Evolutionary conservation across 192 early-diverging fungal species (phyloP), one percentile per base, ranked within the genome.

Genomic region (Backusella mclennaniae): DNA sequence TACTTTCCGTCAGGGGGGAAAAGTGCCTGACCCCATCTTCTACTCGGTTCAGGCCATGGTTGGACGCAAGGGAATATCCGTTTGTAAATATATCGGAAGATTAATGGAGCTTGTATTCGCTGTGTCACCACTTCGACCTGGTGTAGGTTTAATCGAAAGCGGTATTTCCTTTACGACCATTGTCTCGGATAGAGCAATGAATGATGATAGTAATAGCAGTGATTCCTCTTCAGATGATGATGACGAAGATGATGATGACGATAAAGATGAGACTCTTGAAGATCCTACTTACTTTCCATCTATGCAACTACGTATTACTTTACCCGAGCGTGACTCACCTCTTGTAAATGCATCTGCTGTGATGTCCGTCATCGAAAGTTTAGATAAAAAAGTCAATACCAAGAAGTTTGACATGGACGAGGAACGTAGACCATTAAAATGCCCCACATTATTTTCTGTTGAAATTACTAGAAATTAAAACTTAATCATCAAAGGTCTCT

Each of bases 61-160:
- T 0, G 88, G 86, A 12, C 59, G 76, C 35, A 83, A 85, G 29
- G 79, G 49, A 5, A 71, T 76, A 19, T 69, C 74, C 2, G 74
- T 85, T 8, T 84, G 81, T 77, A 85, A 83, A 49, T 86, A 85
- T 52, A 52, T 89, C 19, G 88, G 88, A 63, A 59, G 72, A 49
- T 38, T 79, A 6, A 73, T 83, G 71, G 77, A 79, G 35, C 66
- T 79, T 26, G 67, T 79, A 17, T 83, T 71, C 35, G 70, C 71
- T n/a, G 67, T 83, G n/a, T 79, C 81, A 3, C 81, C 81, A 19
- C 26, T 78, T 12, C 52, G 73, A 6, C 75, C 77, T 35, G 77
- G 80, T 9, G 73, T 74, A 6, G 76, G 73, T 2, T 31, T 77
- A 29, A 26, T 74, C 19, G 41, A 74, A 26, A 66, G 66, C 33